Percentiles rank a stretch among this genome's conserved stretches.
Evolutionary conservation across 1,284 basidiomycete genomes (phyloP).

Genomic region (Exobasidium cylindrosporum): DNA sequence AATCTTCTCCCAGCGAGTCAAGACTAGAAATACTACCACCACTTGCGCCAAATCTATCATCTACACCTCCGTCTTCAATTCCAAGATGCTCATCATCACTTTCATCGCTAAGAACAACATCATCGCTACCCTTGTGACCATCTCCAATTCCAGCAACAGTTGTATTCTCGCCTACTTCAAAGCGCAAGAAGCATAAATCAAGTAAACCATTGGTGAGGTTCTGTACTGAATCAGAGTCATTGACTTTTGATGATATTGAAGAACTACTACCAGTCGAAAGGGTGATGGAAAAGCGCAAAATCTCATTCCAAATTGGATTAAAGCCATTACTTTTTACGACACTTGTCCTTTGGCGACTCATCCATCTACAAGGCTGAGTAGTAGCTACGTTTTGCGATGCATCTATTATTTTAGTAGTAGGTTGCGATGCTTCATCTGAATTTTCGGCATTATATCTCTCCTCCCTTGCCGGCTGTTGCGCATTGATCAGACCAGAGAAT

Average conservation of each 20-base stretch:
- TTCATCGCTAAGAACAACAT: slow-evolving; percentile 15
- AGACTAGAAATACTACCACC: background rate
- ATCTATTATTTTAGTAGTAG: no score
- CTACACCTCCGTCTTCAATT: background rate
- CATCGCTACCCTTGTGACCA: slow-evolving; percentile 19
- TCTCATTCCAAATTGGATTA: slow-evolving; percentile 45
- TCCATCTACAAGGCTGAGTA: background rate
- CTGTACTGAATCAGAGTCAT: background rate
- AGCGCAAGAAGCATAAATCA: slow-evolving; percentile 49
- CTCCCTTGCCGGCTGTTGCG: background rate
- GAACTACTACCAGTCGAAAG: slow-evolving; percentile 29
- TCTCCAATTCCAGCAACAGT: background rate
- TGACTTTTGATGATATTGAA: no score
- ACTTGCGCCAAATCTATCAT: background rate
- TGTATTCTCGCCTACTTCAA: slow-evolving; percentile 28
- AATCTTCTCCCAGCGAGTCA: background rate
- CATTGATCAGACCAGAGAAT: background rate
- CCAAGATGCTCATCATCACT: background rate
- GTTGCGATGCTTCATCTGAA: no score
- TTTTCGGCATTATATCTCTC: background rate
- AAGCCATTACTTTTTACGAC: slow-evolving; percentile 46
- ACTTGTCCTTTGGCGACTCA: slow-evolving; percentile 20
- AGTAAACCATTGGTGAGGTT: slow-evolving; percentile 40
- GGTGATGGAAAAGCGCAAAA: slow-evolving; percentile 36
- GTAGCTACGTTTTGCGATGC: no score